These are phyloP conservation scores for Ottelia alismoides DNA, from an alignment of 106 monocot genomes.

Conservation along the genomic window DNA sequence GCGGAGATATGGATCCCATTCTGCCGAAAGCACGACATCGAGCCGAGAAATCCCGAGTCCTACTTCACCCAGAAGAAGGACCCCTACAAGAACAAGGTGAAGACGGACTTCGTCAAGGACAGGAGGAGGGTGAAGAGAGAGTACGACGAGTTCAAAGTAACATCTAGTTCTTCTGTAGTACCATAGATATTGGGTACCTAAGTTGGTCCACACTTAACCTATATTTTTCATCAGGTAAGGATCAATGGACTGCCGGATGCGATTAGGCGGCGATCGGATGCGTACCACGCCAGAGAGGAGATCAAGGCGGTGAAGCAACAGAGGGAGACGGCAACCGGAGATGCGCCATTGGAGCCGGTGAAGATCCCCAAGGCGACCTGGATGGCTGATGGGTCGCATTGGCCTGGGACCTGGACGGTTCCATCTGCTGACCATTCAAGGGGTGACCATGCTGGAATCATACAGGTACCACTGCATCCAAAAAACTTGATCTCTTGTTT, in stretches of 20 bases:
- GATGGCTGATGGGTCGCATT: constrained; percentile 89
- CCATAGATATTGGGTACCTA: no score
- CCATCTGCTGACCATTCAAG: constrained; percentile 36
- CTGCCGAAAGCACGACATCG: no score
- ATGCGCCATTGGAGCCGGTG: constrained; percentile 33
- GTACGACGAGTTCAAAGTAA: constrained; percentile 83
- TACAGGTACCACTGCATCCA: constrained; percentile 54
- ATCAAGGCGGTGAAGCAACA: constrained; percentile 56
- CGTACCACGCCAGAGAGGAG: constrained; percentile 70
- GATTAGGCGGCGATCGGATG: constrained; percentile 63
- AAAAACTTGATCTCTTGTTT: no score
- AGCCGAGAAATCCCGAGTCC: no score
- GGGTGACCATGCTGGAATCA: constrained; percentile 69
- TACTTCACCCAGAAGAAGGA: constrained; percentile 29
- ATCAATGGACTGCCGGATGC: constrained; percentile 67
- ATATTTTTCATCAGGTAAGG: no score
- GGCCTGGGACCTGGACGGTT: constrained; percentile 75
- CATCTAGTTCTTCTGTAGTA: no score
- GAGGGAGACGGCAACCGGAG: constrained; percentile 33
- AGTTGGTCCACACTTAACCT: no score
- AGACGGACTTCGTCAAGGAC: constrained; percentile 55
- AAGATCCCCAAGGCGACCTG: constrained; percentile 79
- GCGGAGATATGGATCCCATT: no score
- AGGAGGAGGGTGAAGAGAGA: constrained; percentile 60
- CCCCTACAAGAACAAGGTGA: constrained; percentile 68